phyloP scores from a whole-genome alignment of 257 asterid genomes.

The Datura wrightii region DNA sequence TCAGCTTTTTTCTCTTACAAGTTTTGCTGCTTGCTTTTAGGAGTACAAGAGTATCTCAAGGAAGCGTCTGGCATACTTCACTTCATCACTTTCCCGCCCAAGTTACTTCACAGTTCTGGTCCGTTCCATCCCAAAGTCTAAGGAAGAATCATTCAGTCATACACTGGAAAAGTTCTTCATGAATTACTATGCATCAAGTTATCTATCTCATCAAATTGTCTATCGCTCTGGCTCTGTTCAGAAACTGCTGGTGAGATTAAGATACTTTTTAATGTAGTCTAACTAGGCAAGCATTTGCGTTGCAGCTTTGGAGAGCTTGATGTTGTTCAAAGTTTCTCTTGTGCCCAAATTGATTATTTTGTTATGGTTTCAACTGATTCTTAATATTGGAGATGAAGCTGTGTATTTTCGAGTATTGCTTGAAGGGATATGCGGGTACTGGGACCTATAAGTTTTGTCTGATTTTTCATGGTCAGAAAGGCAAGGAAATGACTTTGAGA shows the following conservation, averaged over 20 bases:
- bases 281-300: slow-evolving; percentile 14
- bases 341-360: neutral
- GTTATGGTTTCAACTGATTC: slow-evolving; percentile 21
- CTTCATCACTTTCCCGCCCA: slow-evolving; percentile 41
- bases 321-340: slow-evolving; percentile 16
- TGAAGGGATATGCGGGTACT: slow-evolving; percentile 8
- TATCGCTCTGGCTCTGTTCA: slow-evolving; percentile 39
- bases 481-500: neutral
- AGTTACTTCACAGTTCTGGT: slow-evolving; percentile 51
- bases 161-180: slow-evolving; percentile 43
- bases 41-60: slow-evolving; percentile 36
- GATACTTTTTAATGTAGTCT: slow-evolving; percentile 14
- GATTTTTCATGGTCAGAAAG: slow-evolving; percentile 10
- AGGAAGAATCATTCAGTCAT: slow-evolving; percentile 35
- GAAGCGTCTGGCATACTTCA: slow-evolving; percentile 37
- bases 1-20: neutral
- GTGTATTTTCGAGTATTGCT: neutral
- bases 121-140: slow-evolving; percentile 47
- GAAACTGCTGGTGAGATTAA: slow-evolving; percentile 45
- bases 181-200: slow-evolving; percentile 46
- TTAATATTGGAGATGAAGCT: slow-evolving; percentile 4
- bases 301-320: neutral
- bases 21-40: slow-evolving; percentile 31
- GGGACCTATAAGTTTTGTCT: slow-evolving; percentile 24
- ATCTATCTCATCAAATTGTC: slow-evolving; percentile 50